These are phyloP conservation scores for Ogataea salicorniae DNA, from an alignment of 805 yeast species.

Conservation along the genomic window DNA sequence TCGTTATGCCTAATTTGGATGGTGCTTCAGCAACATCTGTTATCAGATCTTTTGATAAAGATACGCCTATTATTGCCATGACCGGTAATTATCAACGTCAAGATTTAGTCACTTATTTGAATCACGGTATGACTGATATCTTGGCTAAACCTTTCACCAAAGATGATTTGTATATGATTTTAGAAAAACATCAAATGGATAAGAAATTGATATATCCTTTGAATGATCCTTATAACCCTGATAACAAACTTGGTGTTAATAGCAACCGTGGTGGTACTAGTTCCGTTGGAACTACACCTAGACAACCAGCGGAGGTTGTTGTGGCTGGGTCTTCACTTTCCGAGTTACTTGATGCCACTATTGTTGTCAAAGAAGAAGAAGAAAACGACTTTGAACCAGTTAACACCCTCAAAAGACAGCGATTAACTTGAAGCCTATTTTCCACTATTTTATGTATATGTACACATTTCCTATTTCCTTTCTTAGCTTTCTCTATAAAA, in stretches of 20 bases:
- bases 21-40: constrained; percentile 90
- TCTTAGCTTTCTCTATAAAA: too few species aligned
- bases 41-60: constrained; percentile 75
- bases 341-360: background rate
- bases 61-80: constrained; percentile 91
- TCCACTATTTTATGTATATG: too few species aligned
- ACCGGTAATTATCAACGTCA: constrained; percentile 83
- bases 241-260: constrained; percentile 1
- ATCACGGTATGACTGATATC: constrained; percentile 89
- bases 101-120: constrained; percentile 72
- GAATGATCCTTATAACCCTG: constrained; percentile 18
- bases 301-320: background rate
- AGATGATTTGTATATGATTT: constrained; percentile 71
- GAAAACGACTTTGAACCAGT: background rate
- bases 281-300: background rate
- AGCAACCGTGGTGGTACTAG: background rate
- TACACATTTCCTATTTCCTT: background rate
- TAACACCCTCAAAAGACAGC: background rate
- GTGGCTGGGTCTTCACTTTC: background rate
- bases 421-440: background rate
- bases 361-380: background rate
- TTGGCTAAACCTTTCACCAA: constrained; percentile 92
- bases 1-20: constrained; percentile 83
- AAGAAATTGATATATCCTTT: constrained; percentile 24
- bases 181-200: constrained; percentile 65